These are phyloP conservation scores for Lactuca sativa DNA, from an alignment of 129 eudicot species.

Conservation along the genomic window DNA sequence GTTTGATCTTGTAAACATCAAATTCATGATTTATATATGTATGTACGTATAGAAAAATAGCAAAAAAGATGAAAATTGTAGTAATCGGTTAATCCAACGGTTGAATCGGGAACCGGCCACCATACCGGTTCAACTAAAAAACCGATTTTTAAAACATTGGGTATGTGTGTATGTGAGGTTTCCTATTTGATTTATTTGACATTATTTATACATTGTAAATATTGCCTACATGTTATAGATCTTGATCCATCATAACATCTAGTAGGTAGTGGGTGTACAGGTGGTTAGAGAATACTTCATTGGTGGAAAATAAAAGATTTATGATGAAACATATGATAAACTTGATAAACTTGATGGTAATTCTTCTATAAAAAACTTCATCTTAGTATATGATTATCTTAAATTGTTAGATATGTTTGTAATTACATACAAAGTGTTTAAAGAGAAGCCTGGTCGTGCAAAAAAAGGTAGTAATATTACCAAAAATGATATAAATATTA, in stretches of 20 bases:
- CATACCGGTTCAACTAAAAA: no score
- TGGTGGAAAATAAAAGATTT: slow-evolving; percentile 83
- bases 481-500: background rate
- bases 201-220: slow-evolving; percentile 37
- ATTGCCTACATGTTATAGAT: slow-evolving; percentile 84
- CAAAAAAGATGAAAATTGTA: no score
- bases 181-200: background rate
- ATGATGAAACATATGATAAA: slow-evolving; percentile 93
- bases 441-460: slow-evolving; percentile 62
- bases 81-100: no score
- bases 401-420: slow-evolving; percentile 27
- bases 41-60: no score
- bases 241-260: slow-evolving; percentile 92
- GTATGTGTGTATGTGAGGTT: background rate
- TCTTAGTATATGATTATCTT: slow-evolving; percentile 10
- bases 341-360: slow-evolving; percentile 86
- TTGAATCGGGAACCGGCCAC: no score
- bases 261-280: slow-evolving; percentile 55
- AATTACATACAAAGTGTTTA: slow-evolving; percentile 83
- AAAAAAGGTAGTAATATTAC: background rate
- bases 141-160: no score
- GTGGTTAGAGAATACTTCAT: slow-evolving; percentile 91
- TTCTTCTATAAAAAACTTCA: background rate
- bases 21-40: no score
- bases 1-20: no score